A percentile compares a stretch with the other conserved stretches of the same genome.
Evolutionary conservation across 257 asterid genomes (phyloP).

Genomic region (Nicotiana otophora): DNA sequence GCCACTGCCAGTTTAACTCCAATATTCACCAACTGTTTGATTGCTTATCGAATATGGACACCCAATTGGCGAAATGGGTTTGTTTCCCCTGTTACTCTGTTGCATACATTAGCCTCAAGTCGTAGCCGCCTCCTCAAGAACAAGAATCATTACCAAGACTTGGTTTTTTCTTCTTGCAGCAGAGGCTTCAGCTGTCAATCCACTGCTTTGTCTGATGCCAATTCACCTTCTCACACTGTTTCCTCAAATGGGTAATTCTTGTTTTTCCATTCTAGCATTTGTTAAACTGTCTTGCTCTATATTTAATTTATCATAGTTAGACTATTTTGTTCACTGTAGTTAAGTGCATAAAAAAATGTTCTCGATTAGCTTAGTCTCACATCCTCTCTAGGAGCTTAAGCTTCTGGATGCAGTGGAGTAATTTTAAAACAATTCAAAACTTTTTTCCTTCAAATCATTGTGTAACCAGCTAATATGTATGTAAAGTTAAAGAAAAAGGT

Average conservation of each 20-base stretch:
- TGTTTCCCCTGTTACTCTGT: constrained; percentile 23
- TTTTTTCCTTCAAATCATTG: not conserved
- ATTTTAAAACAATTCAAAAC: not conserved
- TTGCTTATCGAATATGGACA: constrained; percentile 33
- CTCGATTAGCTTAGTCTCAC: not conserved
- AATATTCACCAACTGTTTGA: constrained; percentile 20
- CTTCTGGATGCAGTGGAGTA: not conserved
- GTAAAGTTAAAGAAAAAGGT: not conserved
- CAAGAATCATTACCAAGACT: constrained; percentile 27
- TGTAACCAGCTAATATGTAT: not conserved
- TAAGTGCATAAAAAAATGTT: not conserved
- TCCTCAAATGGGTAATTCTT: constrained; percentile 47
- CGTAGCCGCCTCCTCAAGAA: constrained; percentile 15
- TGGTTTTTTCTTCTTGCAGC: constrained; percentile 11
- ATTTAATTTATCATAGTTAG: not conserved
- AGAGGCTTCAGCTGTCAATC: constrained; percentile 37
- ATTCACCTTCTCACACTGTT: constrained; percentile 23
- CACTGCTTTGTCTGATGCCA: constrained; percentile 33
- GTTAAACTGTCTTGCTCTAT: not conserved
- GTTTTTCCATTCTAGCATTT: not conserved
- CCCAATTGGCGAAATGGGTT: constrained; percentile 32
- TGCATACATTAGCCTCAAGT: constrained; percentile 28
- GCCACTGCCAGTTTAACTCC: constrained; percentile 33
- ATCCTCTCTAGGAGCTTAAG: not conserved
- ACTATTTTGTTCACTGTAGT: not conserved